phyloP scores from a whole-genome alignment of 768 basidiomycete species.

The Floccularia luteovirens region DNA sequence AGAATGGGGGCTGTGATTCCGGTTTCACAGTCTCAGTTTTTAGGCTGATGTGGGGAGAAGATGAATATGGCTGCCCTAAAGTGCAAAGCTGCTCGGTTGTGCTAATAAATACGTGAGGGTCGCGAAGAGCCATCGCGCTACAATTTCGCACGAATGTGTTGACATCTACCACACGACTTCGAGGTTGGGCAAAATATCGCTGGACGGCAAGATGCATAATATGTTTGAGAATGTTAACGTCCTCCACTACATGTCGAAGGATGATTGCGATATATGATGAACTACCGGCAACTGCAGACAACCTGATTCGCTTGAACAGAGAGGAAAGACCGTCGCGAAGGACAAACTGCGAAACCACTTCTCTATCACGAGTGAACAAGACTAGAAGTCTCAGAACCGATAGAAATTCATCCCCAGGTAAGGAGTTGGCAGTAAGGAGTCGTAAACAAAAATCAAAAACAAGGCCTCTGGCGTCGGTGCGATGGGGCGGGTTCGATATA shows the following conservation, averaged over 20 bases:
- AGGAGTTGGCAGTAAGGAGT: conserved; percentile 53
- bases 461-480: conserved; percentile 50
- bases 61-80: conserved; percentile 57
- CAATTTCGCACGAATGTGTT: conserved; percentile 68
- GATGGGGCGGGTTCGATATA: conserved; percentile 52
- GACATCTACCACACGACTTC: conserved; percentile 61
- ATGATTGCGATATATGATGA: conserved; percentile 84
- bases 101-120: conserved; percentile 70
- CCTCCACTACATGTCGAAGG: conserved; percentile 89
- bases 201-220: conserved; percentile 83
- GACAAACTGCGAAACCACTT: conserved; percentile 59
- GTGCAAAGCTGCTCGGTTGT: conserved; percentile 65
- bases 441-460: conserved; percentile 75
- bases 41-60: conserved; percentile 50
- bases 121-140: conserved; percentile 74
- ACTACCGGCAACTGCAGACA: conserved; percentile 54
- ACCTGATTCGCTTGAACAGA: conserved; percentile 63
- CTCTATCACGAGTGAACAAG: conserved; percentile 70
- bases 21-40: conserved; percentile 25
- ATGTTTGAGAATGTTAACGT: conserved; percentile 48
- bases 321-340: conserved; percentile 52
- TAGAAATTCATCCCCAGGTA: conserved; percentile 77
- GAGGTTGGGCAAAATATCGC: conserved; percentile 69
- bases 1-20: conserved; percentile 14
- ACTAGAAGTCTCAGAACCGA: conserved; percentile 80